Evolutionary conservation across 768 basidiomycete genomes (phyloP).

Genomic region (Hebeloma cylindrosporum): DNA sequence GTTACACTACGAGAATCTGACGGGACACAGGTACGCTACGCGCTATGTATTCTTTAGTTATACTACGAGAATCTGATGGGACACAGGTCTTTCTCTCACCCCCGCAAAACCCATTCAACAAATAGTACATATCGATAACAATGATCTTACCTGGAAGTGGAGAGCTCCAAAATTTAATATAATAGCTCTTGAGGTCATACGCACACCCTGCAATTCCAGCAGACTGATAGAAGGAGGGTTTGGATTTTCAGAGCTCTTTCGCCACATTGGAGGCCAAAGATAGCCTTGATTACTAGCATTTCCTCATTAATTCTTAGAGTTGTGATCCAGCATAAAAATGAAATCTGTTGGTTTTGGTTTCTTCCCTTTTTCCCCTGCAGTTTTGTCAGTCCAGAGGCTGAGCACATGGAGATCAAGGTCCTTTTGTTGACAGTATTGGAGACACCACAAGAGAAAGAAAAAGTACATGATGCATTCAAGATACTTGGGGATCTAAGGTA

Average conservation of each 20-base stretch:
- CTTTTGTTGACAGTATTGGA: constrained; percentile 4
- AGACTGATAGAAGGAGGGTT: background rate
- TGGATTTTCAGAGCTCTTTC: no score
- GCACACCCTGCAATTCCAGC: background rate
- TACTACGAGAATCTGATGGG: no score
- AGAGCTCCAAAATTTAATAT: constrained; percentile 2
- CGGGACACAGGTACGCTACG: no score
- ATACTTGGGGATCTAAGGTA: constrained; percentile 3
- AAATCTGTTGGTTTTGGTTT: background rate
- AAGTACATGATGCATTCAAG: constrained; percentile 7
- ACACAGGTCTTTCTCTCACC: no score
- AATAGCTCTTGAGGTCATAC: background rate
- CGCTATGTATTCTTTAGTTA: no score
- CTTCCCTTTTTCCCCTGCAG: background rate
- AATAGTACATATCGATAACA: no score
- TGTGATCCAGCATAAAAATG: background rate
- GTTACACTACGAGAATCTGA: no score
- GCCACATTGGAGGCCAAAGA: constrained; percentile 9
- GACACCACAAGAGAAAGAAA: constrained; percentile 9
- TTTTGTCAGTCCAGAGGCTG: constrained; percentile 4
- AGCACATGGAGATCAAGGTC: constrained; percentile 6
- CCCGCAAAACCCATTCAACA: no score
- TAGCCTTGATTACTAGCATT: background rate
- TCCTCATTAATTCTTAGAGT: background rate
- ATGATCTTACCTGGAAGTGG: constrained; percentile 4